These are phyloP conservation scores for Scheffersomyces lignosus DNA, from an alignment of 805 yeast species.

Conservation along the genomic window DNA sequence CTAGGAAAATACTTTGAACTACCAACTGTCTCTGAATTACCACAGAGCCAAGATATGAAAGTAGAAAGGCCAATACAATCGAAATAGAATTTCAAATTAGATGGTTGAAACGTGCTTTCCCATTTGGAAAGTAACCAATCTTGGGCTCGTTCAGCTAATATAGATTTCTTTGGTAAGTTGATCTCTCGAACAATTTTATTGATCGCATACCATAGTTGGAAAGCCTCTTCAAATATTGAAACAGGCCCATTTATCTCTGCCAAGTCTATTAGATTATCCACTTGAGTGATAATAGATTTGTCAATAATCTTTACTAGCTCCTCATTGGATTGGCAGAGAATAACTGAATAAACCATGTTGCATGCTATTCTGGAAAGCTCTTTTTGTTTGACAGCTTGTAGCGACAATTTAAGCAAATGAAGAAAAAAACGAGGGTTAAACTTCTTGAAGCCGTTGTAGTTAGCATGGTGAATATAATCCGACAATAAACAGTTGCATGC, in stretches of 20 bases:
- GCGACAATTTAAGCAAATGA: conserved; percentile 32
- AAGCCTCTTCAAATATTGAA: conserved; percentile 43
- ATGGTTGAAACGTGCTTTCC: too few species aligned
- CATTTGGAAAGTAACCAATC: conserved; percentile 57
- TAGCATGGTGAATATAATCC: neutral
- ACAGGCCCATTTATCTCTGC: conserved; percentile 66
- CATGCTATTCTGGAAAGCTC: conserved; percentile 29
- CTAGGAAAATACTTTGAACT: neutral
- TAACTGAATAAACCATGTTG: conserved; percentile 21
- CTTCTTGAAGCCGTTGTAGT: neutral
- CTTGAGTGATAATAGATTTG: conserved; percentile 41
- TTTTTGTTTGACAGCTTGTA: conserved; percentile 37
- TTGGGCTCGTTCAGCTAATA: conserved; percentile 29
- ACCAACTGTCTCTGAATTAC: conserved; percentile 6
- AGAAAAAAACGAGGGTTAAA: conserved; percentile 2
- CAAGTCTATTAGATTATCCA: conserved; percentile 51
- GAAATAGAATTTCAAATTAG: conserved; percentile 20
- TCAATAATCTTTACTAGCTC: conserved; percentile 28
- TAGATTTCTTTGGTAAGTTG: conserved; percentile 26
- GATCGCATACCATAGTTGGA: conserved; percentile 54
- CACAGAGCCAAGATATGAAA: conserved; percentile 48
- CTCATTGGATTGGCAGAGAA: conserved; percentile 8
- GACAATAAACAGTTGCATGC: conserved; percentile 14
- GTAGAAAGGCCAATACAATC: conserved; percentile 36
- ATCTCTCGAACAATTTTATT: conserved; percentile 35